Percentiles rank a stretch among this genome's conserved stretches.
Evolutionary conservation across 768 basidiomycete genomes (phyloP).

Genomic region (Neoboletus magnificus): DNA sequence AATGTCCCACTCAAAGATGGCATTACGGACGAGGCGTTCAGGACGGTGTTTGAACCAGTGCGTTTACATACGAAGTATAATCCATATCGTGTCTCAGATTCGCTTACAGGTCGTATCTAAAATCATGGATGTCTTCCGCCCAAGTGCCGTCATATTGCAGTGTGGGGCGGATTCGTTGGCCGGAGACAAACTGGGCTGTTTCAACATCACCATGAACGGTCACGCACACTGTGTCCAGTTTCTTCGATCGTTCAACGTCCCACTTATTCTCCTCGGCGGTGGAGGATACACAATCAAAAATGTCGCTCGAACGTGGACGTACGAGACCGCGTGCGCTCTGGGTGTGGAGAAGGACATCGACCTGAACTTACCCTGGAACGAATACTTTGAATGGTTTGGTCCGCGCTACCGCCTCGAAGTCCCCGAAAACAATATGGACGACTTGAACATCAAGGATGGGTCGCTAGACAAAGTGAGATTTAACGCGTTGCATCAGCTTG

Average conservation of each 20-base stretch:
- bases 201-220: conserved; percentile 94
- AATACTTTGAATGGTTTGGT: conserved; percentile 97
- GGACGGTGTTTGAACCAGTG: conserved; percentile 90
- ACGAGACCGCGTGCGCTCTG: conserved; percentile 94
- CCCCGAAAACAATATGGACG: conserved; percentile 89
- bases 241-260: conserved; percentile 76
- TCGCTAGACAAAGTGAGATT: conserved; percentile 80
- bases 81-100: background rate
- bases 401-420: conserved; percentile 94
- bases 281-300: conserved; percentile 98
- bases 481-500: conserved; percentile 52
- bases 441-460: conserved; percentile 78
- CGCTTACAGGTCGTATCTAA: conserved; percentile 65
- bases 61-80: conserved; percentile 21
- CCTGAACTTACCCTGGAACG: conserved; percentile 77
- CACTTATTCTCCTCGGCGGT: conserved; percentile 88
- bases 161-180: conserved; percentile 96
- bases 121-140: conserved; percentile 85
- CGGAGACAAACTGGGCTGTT: conserved; percentile 93
- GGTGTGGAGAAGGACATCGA: conserved; percentile 79
- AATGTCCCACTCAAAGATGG: conserved; percentile 96
- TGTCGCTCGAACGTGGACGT: conserved; percentile 92
- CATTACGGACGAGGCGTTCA: conserved; percentile 84
- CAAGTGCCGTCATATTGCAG: conserved; percentile 86
- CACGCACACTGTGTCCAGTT: conserved; percentile 91